Evolutionary conservation across 352 stramenopile genomes (phyloP), one percentile per base, ranked within the genome.

Genomic region (Salisapilia sapeloensis): DNA sequence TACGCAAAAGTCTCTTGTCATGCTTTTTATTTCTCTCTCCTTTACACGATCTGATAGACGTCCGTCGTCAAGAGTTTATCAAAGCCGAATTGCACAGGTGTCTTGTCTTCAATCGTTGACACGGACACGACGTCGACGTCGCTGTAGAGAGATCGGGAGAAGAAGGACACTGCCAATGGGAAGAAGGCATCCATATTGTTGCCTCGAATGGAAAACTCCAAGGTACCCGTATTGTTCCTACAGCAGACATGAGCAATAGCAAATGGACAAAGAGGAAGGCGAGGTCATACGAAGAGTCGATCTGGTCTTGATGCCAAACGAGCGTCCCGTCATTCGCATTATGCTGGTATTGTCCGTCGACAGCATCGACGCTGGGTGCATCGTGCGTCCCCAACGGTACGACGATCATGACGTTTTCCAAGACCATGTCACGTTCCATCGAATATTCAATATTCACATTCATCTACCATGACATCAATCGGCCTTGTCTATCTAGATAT

Each of bases 361-460:
- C 63, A 35, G 60, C 69, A 17, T 70, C 64, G 19, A 91, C 53
- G 35, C 61, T 67, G 14, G 75, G 75, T 10, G 63, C 66, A 35
- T 91, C 64, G 26, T 56, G 44, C 24, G 66, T 62, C 19, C 75
- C 75, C 4, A 86, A 60, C 9, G 75, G 75, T 29, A 91, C 75
- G 11, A 81, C 35, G 17, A 91, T 76, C 50, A 84, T 85, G 30
- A 91, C 75, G 38, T 91, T 91, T 36, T 87, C 69, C n/a, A 91
- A 53, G 34, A 72, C 59, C 75, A 91, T 87, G 42, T 87, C 66
- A 33, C 71, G 63, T 28, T 85, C 60, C 61, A 91, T 79, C 27
- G 71, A 75, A 50, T 91, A 91, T 40, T 91, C 75, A 37, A 91
- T 67, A 40, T 63, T 87, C 17, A 91, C 75, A 35, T 83, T 91